Base-by-base conservation (phyloP, 179 eudicot genomes). In the Actinidia chinensis region DNA sequence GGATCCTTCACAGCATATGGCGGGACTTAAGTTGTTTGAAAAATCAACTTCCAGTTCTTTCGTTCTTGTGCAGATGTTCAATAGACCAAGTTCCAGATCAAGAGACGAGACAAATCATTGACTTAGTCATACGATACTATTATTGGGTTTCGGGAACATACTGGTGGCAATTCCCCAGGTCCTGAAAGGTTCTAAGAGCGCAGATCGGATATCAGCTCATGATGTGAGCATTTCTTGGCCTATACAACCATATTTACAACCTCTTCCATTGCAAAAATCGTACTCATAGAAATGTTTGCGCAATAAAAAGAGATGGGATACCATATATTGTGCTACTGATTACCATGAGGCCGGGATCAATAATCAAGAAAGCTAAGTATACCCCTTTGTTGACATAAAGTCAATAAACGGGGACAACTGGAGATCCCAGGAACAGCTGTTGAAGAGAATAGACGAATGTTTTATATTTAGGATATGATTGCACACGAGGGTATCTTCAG, bases 31-130 rank as follows among this genome's bases (percentile, higher is more conserved):
- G 60, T 17, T 51, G 54, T 50, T 71, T 71, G 61, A 71, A 55
- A 71, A 71, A n/a, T 51, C 75, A 71, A 71, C 60, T 71, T 51
- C 75, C 75, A n/a, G 0, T 51, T 71, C 61, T 51, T 71, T 15
- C n/a, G 6, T 71, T 17, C 60, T 71, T 1, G 43, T 15, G 8
- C 61, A 52, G 9, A 2, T 71, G 3, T 71, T 71, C 22, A 33
- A 52, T 22, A 51, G 25, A 60, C 28, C 44, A 51, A 33, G 14
- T 50, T 28, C 25, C 17, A 8, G 23, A 50, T 43, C 59, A 42
- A 14, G n/a, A n/a, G n/a, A n/a, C 75, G 12, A 47, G 73, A 71
- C 44, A 71, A 71, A 25, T 71, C 46, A 9, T 51, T 8, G 43
- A 71, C 33, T 51, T 71, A 17, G 3, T 52, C 61, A 13, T 71